A percentile compares a stretch with the other conserved stretches of the same genome.
Conservation (phyloP, 1,139 yeast species). For the Suhomyces terraborum region DNA sequence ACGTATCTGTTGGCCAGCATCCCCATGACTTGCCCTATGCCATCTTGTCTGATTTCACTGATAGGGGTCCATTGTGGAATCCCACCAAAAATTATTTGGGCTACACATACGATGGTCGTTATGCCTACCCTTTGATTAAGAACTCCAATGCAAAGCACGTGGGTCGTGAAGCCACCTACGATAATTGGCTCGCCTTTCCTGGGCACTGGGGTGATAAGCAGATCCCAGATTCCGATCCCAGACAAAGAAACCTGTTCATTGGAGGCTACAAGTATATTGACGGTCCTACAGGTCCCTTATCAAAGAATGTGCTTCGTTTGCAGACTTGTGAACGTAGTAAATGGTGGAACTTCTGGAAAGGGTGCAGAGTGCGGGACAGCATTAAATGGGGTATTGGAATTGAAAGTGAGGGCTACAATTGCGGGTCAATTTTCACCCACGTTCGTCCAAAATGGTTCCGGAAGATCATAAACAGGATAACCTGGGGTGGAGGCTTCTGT, state of each 20-base stretch:
- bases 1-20: conserved; percentile 94
- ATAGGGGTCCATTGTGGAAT: conserved; percentile 94
- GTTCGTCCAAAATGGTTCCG: conserved; percentile 54
- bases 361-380: conserved; percentile 75
- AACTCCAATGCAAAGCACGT: conserved; percentile 45
- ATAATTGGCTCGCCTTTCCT: conserved; percentile 74
- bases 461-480: conserved; percentile 49
- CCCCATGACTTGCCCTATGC: conserved; percentile 93
- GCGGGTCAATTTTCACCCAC: conserved; percentile 59
- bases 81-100: conserved; percentile 80
- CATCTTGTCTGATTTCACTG: conserved; percentile 89
- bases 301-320: conserved; percentile 67
- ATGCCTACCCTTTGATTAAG: conserved; percentile 41
- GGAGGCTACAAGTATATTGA: conserved; percentile 88
- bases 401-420: conserved; percentile 76
- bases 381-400: conserved; percentile 85
- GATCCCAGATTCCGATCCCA: conserved; percentile 62
- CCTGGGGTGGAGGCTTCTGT: conserved; percentile 75
- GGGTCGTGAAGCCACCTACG: conserved; percentile 64
- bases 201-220: conserved; percentile 94
- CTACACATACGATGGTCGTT: conserved; percentile 69
- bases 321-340: conserved; percentile 81
- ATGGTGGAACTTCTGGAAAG: conserved; percentile 78
- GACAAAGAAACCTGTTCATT: conserved; percentile 79
- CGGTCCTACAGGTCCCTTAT: conserved; percentile 90